These are phyloP conservation scores for Colletotrichum tofieldiae DNA, from an alignment of 2,329 filamentous ascomycete genomes.

Conservation along the genomic window DNA sequence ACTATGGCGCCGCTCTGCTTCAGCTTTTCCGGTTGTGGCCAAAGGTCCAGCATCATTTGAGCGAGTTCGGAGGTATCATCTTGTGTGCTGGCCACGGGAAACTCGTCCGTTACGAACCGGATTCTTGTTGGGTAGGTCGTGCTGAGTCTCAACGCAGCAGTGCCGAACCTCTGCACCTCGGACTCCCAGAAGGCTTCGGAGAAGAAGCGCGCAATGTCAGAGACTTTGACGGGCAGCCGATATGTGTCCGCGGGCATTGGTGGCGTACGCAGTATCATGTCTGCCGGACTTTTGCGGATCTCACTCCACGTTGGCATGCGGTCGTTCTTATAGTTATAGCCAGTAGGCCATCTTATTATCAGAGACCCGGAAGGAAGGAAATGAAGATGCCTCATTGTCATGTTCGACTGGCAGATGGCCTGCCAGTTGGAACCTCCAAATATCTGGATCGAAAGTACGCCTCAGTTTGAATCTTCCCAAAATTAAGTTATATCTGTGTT, in stretches of 20 bases:
- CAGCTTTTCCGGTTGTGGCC: not conserved
- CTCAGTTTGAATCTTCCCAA: not conserved
- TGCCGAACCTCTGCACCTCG: slow-evolving; percentile 47
- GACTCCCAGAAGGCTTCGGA: slow-evolving; percentile 48
- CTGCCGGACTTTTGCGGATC: not conserved
- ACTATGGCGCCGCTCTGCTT: not conserved
- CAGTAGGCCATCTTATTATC: slow-evolving; percentile 22
- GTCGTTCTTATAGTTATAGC: not conserved
- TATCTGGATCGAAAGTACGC: not conserved
- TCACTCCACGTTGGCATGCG: not conserved
- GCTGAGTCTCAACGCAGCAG: slow-evolving; percentile 41
- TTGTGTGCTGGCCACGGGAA: not conserved
- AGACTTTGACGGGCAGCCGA: not conserved
- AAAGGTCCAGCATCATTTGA: not conserved
- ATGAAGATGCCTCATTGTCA: slow-evolving; percentile 9
- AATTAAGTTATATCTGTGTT: not conserved
- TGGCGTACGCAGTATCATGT: slow-evolving; percentile 1
- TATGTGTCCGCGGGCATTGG: not conserved
- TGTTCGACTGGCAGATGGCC: not conserved
- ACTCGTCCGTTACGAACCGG: not conserved
- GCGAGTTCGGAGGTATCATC: not conserved
- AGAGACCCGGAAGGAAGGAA: slow-evolving; percentile 9
- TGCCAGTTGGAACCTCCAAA: slow-evolving; percentile 29
- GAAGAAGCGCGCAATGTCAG: slow-evolving; percentile 43
- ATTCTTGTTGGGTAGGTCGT: not conserved